phyloP scores from a whole-genome alignment of 129 eudicot species.

The Artemisia argyi region DNA sequence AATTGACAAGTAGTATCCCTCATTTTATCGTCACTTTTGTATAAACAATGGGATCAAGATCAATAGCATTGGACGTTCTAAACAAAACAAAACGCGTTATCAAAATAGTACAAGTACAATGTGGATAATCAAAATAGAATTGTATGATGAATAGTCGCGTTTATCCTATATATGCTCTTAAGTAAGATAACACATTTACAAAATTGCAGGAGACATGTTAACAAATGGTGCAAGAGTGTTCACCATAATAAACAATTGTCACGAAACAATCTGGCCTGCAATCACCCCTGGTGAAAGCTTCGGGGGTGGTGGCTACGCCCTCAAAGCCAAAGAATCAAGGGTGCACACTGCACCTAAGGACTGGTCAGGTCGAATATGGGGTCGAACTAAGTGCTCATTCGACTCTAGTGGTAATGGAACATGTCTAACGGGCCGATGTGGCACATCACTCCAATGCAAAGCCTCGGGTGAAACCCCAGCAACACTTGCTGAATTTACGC shows the following conservation, averaged over 20 bases:
- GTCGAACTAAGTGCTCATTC: conserved; percentile 68
- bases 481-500: conserved; percentile 66
- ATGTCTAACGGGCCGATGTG: conserved; percentile 63
- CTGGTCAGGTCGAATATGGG: conserved; percentile 76
- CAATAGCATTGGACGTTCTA: too few species aligned
- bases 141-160: too few species aligned
- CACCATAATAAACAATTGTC: conserved; percentile 57
- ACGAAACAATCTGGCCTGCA: conserved; percentile 72
- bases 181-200: neutral
- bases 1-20: too few species aligned
- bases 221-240: conserved; percentile 48
- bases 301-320: conserved; percentile 52
- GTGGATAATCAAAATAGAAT: neutral
- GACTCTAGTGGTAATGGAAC: conserved; percentile 48
- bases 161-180: neutral
- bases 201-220: conserved; percentile 36
- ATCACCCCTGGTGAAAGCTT: conserved; percentile 63
- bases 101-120: too few species aligned
- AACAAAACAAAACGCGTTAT: too few species aligned
- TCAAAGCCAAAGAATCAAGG: conserved; percentile 48
- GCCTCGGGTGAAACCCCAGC: conserved; percentile 68
- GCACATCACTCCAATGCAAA: conserved; percentile 52
- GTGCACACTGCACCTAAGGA: conserved; percentile 43
- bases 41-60: too few species aligned
- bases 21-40: too few species aligned